Evolutionary conservation across 306 rosid species (phyloP).

Genomic region (Quercus glauca): DNA sequence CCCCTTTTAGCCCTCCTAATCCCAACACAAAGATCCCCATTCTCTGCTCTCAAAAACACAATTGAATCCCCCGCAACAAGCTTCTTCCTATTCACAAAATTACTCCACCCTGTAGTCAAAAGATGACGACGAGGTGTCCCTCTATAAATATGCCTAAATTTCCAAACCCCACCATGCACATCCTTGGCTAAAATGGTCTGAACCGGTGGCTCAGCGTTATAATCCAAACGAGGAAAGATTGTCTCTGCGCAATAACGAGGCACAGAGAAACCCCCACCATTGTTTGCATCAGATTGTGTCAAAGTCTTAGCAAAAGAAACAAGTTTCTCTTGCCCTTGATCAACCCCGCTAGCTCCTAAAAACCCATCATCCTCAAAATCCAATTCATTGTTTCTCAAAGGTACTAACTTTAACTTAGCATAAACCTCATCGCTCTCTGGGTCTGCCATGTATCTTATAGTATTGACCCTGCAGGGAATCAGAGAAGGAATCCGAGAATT

Average conservation of each 20-base stretch:
- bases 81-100: slow-evolving; percentile 90
- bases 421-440: slow-evolving; percentile 84
- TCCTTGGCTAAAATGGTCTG: slow-evolving; percentile 84
- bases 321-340: slow-evolving; percentile 49
- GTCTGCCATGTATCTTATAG: slow-evolving; percentile 82
- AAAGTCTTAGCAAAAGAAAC: slow-evolving; percentile 85
- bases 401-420: slow-evolving; percentile 57
- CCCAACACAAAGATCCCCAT: slow-evolving; percentile 93
- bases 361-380: slow-evolving; percentile 48
- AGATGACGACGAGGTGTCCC: slow-evolving; percentile 98
- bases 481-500: slow-evolving; percentile 48
- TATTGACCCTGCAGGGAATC: slow-evolving; percentile 63
- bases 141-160: slow-evolving; percentile 94
- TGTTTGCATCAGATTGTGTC: slow-evolving; percentile 97
- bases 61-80: slow-evolving; percentile 98
- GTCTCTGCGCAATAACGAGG: slow-evolving; percentile 98
- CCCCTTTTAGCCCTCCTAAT: slow-evolving; percentile 95
- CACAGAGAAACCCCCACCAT: slow-evolving; percentile 97
- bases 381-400: slow-evolving; percentile 49
- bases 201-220: slow-evolving; percentile 81
- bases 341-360: slow-evolving; percentile 34
- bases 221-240: slow-evolving; percentile 81
- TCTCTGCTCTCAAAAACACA: slow-evolving; percentile 78
- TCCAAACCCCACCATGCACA: slow-evolving; percentile 88
- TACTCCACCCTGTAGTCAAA: slow-evolving; percentile 97